Conservation (phyloP, 345 rosid genomes). For the Conringia planisiliqua region DNA sequence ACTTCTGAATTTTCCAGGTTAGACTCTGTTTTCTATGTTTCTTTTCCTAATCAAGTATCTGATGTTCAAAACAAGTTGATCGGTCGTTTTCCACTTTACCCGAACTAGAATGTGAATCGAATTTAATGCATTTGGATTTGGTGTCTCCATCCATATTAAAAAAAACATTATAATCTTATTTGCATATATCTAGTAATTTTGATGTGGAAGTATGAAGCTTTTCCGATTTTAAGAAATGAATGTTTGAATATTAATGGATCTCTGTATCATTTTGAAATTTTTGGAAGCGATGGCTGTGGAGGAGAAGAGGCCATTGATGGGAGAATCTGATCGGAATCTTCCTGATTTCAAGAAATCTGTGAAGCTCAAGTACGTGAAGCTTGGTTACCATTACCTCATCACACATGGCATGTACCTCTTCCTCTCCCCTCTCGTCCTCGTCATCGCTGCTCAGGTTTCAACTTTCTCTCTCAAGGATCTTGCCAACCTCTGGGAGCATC, state of each 20-base stretch:
- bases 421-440: constrained; percentile 48
- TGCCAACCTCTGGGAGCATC: constrained; percentile 45
- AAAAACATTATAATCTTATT: neutral
- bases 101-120: neutral
- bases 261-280: neutral
- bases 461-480: constrained; percentile 41
- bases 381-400: constrained; percentile 65
- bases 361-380: constrained; percentile 66
- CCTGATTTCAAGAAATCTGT: constrained; percentile 67
- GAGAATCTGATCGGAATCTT: constrained; percentile 36
- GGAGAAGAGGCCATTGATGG: constrained; percentile 37
- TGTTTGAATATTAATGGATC: neutral
- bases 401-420: constrained; percentile 63
- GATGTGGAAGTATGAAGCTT: neutral
- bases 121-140: neutral
- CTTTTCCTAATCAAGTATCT: neutral
- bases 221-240: neutral
- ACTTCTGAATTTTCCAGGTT: constrained; percentile 18
- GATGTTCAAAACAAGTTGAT: neutral
- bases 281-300: constrained; percentile 32
- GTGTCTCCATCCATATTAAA: neutral
- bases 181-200: neutral
- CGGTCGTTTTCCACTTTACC: neutral
- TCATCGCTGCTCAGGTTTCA: constrained; percentile 42
- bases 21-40: constrained; percentile 10